Evolutionary conservation across 495 filamentous ascomycete genomes (phyloP), one percentile per base, ranked within the genome.

Genomic region (Aspergillus mulundensis): DNA sequence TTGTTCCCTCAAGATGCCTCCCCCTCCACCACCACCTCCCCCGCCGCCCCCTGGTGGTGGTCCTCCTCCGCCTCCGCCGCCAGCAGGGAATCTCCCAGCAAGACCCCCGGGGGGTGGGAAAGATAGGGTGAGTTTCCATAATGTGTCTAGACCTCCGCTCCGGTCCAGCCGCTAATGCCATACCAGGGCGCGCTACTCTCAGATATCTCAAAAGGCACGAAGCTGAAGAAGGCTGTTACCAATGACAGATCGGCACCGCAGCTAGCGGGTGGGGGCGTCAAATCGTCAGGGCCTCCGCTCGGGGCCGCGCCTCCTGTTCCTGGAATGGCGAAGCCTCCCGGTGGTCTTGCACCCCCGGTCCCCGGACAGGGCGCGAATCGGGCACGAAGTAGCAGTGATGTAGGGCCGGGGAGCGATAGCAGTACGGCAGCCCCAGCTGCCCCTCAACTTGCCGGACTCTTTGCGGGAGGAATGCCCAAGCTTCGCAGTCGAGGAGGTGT

Each of bases 381-480:
- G 65, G 78, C 81, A 54, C 82, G 91, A 66, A 96, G 91, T 62
- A 91, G 93, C 68, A 95, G 91, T 61, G 90, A 93, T 70, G 77
- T 79, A 46, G 78, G 77, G 39, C 70, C 77, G 52, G 74, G 69
- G 20, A 63, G 66, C 51, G 71, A 70, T 57, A 65, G 72, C 48
- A 73, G 65, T 21, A 63, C 68, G 5, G 72, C 69, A 10, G 68
- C 77, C 32, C 79, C 83, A 23, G 71, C 84, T 20, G 82, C 90
- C 16, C 89, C 91, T 25, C 94, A 97, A 66, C 68, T 98, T 32
- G 92, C 78, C 8, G 94, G 95, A 4, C 70, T 98, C 23, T 95
- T 98, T 64, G 91, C 90, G 8, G 91, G 91, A 28, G 95, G 93
- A 28, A 97, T 97, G 79, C 94, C 94, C 3, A 97, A 96, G 73